Conservation (phyloP, 495 filamentous ascomycete genomes). For the Pyronema omphalodes region DNA sequence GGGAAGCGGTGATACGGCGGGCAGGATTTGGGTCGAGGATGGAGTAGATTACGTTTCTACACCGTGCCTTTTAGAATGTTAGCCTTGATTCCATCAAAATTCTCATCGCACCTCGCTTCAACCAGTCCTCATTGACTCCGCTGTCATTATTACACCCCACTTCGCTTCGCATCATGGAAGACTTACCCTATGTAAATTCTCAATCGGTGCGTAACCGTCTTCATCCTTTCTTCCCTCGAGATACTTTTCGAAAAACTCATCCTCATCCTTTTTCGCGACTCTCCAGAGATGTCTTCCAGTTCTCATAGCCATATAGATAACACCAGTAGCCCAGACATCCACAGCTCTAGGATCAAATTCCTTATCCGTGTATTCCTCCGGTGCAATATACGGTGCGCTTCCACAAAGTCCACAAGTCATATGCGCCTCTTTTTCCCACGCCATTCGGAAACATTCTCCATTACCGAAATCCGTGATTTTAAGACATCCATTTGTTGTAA, state of each 20-base stretch:
- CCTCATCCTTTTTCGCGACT: constrained; percentile 85
- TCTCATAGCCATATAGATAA: constrained; percentile 99
- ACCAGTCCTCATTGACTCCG: constrained; percentile 12
- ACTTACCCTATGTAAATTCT: constrained; percentile 85
- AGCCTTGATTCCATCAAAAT: too few relatives aligned
- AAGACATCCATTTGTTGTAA: constrained; percentile 82
- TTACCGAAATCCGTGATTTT: constrained; percentile 99
- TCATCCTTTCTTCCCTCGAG: constrained; percentile 81
- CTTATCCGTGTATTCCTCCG: constrained; percentile 83
- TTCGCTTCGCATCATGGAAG: background rate
- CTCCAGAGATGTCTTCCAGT: constrained; percentile 92
- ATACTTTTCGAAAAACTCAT: constrained; percentile 92
- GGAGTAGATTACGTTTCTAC: constrained; percentile 96
- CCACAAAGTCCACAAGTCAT: constrained; percentile 96
- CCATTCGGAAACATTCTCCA: constrained; percentile 98
- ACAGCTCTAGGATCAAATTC: constrained; percentile 96
- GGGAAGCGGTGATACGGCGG: constrained; percentile 83
- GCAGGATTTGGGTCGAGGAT: constrained; percentile 89
- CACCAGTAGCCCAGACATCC: constrained; percentile 93
- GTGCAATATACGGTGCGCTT: constrained; percentile 91
- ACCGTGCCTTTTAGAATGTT: constrained; percentile 52
- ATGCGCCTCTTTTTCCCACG: constrained; percentile 94
- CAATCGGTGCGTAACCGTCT: constrained; percentile 88
- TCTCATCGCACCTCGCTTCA: background rate
- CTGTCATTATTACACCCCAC: too few relatives aligned